Evolutionary conservation across 805 yeast species (phyloP).

Genomic region (Pichia insulana): DNA sequence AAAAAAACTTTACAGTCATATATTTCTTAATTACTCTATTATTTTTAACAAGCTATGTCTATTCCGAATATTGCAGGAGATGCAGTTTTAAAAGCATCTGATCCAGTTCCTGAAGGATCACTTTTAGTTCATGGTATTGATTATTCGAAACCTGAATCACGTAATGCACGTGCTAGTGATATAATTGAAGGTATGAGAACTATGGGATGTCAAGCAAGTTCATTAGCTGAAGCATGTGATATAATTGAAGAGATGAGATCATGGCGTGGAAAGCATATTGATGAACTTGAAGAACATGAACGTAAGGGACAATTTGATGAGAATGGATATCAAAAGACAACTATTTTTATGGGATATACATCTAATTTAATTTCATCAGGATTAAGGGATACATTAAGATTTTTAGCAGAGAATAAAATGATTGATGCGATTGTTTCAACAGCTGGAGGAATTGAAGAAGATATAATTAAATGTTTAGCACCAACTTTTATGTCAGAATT

Average conservation of each 20-base stretch:
- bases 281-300: constrained; percentile 59
- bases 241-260: constrained; percentile 85
- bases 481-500: constrained; percentile 95
- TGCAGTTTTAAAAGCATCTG: constrained; percentile 84
- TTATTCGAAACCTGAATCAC: constrained; percentile 69
- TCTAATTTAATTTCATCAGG: constrained; percentile 95
- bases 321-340: constrained; percentile 70
- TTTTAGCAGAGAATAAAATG: constrained; percentile 85
- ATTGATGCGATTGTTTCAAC: constrained; percentile 94
- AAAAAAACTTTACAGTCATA: no score
- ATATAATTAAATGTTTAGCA: constrained; percentile 89
- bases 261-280: constrained; percentile 82
- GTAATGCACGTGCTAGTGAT: constrained; percentile 71
- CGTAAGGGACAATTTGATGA: constrained; percentile 72
- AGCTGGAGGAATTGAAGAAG: constrained; percentile 98
- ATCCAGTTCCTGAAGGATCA: constrained; percentile 74
- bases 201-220: constrained; percentile 96
- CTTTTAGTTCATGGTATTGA: constrained; percentile 82
- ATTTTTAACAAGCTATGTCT: no score
- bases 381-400: constrained; percentile 81
- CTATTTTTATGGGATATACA: constrained; percentile 93
- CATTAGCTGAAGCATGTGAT: constrained; percentile 82
- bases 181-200: constrained; percentile 75
- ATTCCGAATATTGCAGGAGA: constrained; percentile 75
- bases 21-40: no score